Percentiles rank a stretch among this genome's conserved stretches.
phyloP scores from a whole-genome alignment of 2,329 filamentous ascomycete species.

The Microdochium bolleyi region DNA sequence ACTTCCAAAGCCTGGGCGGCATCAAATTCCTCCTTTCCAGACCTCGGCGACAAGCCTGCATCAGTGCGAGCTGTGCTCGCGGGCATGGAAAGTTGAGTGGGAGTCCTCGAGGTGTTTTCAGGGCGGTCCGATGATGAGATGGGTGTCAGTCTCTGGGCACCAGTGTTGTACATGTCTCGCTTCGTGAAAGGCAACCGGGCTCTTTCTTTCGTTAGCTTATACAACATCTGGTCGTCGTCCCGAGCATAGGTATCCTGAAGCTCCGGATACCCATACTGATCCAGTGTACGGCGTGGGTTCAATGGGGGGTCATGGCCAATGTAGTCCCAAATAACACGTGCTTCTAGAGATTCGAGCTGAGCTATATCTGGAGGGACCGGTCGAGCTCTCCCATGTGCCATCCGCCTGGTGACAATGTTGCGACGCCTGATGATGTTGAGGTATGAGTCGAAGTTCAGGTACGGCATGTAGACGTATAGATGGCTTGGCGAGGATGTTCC shows the following conservation, averaged over 20 bases:
- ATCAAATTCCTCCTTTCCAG: slow-evolving; percentile 17
- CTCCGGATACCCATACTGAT: slow-evolving; percentile 57
- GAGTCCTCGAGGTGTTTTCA: no score
- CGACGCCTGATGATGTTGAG: slow-evolving; percentile 47
- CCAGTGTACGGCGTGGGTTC: slow-evolving; percentile 53
- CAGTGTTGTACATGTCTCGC: slow-evolving; percentile 15
- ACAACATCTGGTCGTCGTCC: slow-evolving; percentile 61
- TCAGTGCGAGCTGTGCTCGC: background rate
- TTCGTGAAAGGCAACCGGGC: slow-evolving; percentile 9
- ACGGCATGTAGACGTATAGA: slow-evolving; percentile 46
- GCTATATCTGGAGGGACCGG: slow-evolving; percentile 48
- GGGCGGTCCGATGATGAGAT: background rate
- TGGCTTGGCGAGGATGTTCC: slow-evolving; percentile 15
- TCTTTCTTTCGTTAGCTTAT: slow-evolving; percentile 52
- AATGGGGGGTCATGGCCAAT: slow-evolving; percentile 52
- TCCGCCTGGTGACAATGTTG: slow-evolving; percentile 42
- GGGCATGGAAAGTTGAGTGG: background rate
- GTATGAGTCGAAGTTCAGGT: slow-evolving; percentile 60
- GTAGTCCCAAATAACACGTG: slow-evolving; percentile 55
- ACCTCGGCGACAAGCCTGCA: background rate
- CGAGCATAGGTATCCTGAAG: slow-evolving; percentile 50
- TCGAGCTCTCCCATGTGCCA: slow-evolving; percentile 43
- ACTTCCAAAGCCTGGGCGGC: slow-evolving; percentile 13
- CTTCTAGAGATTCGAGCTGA: slow-evolving; percentile 45
- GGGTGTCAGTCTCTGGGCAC: background rate